phyloP scores from a whole-genome alignment of 176 grass and related monocot species.

The Oryza officinalis region DNA sequence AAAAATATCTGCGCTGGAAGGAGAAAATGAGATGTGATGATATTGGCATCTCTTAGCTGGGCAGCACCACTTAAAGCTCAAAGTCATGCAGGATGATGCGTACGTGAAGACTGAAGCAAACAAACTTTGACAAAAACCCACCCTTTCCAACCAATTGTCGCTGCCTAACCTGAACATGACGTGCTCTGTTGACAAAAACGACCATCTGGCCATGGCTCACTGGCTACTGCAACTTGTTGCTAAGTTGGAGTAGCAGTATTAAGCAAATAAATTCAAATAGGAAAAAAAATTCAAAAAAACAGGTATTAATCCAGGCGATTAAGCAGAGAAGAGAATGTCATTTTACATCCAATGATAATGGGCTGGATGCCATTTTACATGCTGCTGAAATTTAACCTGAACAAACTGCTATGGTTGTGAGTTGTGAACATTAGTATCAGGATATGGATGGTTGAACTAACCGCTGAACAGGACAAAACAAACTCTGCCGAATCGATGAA shows the following conservation, averaged over 20 bases:
- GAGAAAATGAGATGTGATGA: too few species aligned
- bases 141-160: neutral
- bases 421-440: neutral
- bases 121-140: neutral
- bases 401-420: too few species aligned
- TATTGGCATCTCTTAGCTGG: constrained; percentile 15
- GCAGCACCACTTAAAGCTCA: neutral
- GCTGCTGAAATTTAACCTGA: neutral
- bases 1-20: neutral
- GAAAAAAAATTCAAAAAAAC: too few species aligned
- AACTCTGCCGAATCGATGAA: neutral
- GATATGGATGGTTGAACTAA: neutral
- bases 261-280: neutral
- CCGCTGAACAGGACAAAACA: neutral
- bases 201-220: neutral
- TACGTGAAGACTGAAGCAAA: neutral
- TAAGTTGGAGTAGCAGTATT: neutral
- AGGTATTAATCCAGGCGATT: neutral
- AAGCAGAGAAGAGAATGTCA: neutral
- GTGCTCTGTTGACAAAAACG: neutral
- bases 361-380: too few species aligned
- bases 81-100: neutral
- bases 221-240: neutral
- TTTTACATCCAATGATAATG: neutral
- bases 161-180: constrained; percentile 8